A percentile compares a stretch with the other conserved stretches of the same genome.
Conservation (phyloP, 164 flowering plant genomes). For the Tetrastigma voinierianum region DNA sequence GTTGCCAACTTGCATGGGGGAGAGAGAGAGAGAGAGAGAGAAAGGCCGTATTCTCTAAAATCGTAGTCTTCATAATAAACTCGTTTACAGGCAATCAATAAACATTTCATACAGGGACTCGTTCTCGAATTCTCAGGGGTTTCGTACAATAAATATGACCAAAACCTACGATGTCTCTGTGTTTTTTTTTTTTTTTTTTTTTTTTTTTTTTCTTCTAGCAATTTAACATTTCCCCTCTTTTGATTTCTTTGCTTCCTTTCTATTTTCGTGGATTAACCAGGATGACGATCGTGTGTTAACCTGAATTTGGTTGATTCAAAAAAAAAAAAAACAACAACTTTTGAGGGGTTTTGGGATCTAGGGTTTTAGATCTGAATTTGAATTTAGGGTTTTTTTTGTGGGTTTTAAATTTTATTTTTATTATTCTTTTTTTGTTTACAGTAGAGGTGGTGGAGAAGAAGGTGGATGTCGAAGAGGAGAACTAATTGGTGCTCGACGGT, state of each 20-base stretch:
- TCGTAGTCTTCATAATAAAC: too few relatives aligned
- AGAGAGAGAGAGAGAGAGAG: too few relatives aligned
- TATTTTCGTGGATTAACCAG: slow-evolving; percentile 4
- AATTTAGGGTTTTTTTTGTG: background rate
- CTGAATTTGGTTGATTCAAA: slow-evolving; percentile 27
- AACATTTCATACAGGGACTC: slow-evolving; percentile 41
- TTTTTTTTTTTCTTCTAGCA: too few relatives aligned
- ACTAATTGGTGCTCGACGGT: slow-evolving; percentile 44
- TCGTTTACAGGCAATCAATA: background rate
- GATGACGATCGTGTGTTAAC: slow-evolving; percentile 44
- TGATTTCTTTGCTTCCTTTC: background rate
- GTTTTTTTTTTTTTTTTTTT: too few relatives aligned
- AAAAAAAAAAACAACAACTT: background rate
- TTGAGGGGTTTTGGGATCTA: too few relatives aligned
- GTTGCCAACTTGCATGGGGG: slow-evolving; percentile 20
- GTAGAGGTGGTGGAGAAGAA: slow-evolving; percentile 21
- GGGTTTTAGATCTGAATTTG: background rate
- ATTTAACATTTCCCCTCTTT: background rate
- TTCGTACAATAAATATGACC: slow-evolving; percentile 42
- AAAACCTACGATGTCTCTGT: background rate
- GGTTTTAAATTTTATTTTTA: background rate
- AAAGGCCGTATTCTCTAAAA: too few relatives aligned
- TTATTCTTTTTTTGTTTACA: background rate
- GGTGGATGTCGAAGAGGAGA: slow-evolving; percentile 13
- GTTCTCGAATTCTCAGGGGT: slow-evolving; percentile 36